phyloP scores from a whole-genome alignment of 768 basidiomycete species.

The Russula sp. region DNA sequence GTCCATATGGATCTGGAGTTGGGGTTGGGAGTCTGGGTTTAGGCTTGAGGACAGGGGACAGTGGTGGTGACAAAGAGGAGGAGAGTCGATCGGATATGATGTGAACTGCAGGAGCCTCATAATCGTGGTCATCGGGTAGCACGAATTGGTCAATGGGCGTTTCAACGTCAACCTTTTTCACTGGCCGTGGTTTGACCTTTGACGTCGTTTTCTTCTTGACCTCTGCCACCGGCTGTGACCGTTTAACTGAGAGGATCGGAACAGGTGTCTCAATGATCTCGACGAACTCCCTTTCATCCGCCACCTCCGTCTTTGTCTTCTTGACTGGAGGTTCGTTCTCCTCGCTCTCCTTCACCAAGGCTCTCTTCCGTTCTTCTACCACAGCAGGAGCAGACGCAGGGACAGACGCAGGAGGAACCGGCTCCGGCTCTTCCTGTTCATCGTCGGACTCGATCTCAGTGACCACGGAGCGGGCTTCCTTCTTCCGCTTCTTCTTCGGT shows the following conservation, averaged over 20 bases:
- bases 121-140: slow-evolving; percentile 48
- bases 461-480: slow-evolving; percentile 44
- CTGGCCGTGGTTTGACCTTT: slow-evolving; percentile 43
- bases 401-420: slow-evolving; percentile 32
- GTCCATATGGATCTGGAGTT: slow-evolving; percentile 52
- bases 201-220: slow-evolving; percentile 41
- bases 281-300: slow-evolving; percentile 25
- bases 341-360: slow-evolving; percentile 35
- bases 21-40: slow-evolving; percentile 45
- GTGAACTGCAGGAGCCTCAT: slow-evolving; percentile 50
- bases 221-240: slow-evolving; percentile 27
- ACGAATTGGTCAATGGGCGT: slow-evolving; percentile 48
- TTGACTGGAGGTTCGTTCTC: slow-evolving; percentile 48
- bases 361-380: slow-evolving; percentile 35
- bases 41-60: slow-evolving; percentile 42
- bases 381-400: slow-evolving; percentile 14
- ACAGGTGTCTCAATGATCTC: slow-evolving; percentile 26
- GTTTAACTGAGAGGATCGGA: slow-evolving; percentile 20
- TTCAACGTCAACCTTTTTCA: slow-evolving; percentile 26
- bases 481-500: slow-evolving; percentile 59
- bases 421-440: slow-evolving; percentile 41
- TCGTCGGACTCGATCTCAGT: slow-evolving; percentile 58
- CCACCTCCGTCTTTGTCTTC: slow-evolving; percentile 35
- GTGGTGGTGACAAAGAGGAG: slow-evolving; percentile 51
- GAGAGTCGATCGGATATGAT: slow-evolving; percentile 45